Conservation (phyloP, 495 filamentous ascomycete genomes). For the Xylaria telfairii region DNA sequence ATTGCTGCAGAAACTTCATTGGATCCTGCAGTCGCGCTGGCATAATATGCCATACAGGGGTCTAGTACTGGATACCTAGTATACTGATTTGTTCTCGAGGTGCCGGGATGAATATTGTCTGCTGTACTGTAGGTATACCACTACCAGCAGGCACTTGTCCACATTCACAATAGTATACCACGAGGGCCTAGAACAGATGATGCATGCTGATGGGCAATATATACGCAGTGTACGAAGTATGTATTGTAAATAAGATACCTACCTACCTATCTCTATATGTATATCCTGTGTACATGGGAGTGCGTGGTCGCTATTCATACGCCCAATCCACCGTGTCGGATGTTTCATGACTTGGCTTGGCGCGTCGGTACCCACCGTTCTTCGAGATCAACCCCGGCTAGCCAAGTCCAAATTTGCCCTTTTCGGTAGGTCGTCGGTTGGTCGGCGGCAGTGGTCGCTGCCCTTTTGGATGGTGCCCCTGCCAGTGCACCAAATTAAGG, state of each 20-base stretch:
- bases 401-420: constrained; percentile 2
- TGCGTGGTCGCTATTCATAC: constrained; percentile 4
- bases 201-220: neutral
- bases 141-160: neutral
- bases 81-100: neutral
- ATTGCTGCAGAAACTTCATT: neutral
- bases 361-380: constrained; percentile 7
- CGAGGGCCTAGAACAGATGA: neutral
- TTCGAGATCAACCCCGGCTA: constrained; percentile 12
- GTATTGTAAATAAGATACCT: no score
- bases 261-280: no score
- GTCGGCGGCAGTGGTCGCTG: constrained; percentile 8
- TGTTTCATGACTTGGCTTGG: constrained; percentile 19
- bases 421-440: constrained; percentile 15
- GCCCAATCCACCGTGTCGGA: constrained; percentile 4
- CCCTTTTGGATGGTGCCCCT: constrained; percentile 3
- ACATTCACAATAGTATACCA: neutral
- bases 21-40: neutral
- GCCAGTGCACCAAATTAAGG: constrained; percentile 21
- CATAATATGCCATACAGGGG: no score
- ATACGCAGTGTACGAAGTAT: neutral
- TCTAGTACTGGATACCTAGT: no score
- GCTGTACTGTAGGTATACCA: neutral
- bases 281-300: no score
- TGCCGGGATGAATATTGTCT: neutral